Percentiles rank a stretch among this genome's conserved stretches.
Conservation (phyloP, 2,329 filamentous ascomycete genomes). For the Graphilbum ipis-grandicollis region DNA sequence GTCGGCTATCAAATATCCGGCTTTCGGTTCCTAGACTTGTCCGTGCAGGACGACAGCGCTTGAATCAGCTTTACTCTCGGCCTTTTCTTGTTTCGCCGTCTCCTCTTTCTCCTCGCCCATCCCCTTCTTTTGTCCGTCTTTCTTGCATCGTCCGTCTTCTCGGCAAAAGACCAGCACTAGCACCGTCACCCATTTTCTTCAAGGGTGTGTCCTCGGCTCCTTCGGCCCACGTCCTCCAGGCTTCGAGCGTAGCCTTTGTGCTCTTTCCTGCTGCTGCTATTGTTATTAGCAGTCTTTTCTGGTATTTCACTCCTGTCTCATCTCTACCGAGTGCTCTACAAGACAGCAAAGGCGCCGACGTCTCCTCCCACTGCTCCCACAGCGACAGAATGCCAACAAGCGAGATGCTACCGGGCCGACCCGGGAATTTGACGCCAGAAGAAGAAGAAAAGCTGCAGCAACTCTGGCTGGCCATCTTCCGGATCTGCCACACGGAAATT, state of each 20-base stretch:
- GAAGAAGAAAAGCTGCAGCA: slow-evolving; percentile 79
- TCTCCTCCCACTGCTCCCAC: background rate
- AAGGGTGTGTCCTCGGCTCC: no score
- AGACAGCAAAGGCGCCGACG: background rate
- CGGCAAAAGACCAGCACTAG: no score
- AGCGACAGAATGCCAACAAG: slow-evolving; percentile 8
- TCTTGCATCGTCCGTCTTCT: no score
- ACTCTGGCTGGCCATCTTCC: slow-evolving; percentile 63
- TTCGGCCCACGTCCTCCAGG: slow-evolving; percentile 1
- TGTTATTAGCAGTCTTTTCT: background rate
- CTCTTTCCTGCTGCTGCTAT: background rate
- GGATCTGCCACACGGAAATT: slow-evolving; percentile 50
- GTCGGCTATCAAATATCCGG: background rate
- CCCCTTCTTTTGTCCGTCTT: no score
- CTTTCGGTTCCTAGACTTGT: background rate
- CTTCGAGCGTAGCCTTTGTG: slow-evolving; percentile 2
- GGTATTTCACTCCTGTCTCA: background rate
- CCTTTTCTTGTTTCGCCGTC: no score
- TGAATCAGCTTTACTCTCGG: background rate
- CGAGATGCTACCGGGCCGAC: slow-evolving; percentile 46
- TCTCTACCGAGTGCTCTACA: background rate
- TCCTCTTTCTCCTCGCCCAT: no score
- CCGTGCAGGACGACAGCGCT: background rate
- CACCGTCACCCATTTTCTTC: no score
- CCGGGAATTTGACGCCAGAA: slow-evolving; percentile 76